Percentiles rank a stretch among this genome's conserved stretches.
These are phyloP conservation scores for Kwoniella europaea DNA, from an alignment of 768 basidiomycete species.

Conservation along the genomic window DNA sequence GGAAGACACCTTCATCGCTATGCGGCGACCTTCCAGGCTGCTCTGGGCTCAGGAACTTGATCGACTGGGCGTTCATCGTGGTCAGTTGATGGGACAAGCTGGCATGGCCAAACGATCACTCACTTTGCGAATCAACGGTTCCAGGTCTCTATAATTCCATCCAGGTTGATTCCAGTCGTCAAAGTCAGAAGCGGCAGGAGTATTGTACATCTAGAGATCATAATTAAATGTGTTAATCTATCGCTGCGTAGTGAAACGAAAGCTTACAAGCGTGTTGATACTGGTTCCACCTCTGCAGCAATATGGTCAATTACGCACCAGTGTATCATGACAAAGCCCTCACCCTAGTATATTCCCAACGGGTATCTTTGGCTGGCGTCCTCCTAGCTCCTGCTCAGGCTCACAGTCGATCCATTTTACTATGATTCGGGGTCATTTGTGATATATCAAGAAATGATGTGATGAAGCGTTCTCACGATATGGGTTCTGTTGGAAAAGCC, in stretches of 20 bases:
- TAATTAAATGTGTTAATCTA: not conserved
- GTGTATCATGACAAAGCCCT: not conserved
- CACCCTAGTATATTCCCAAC: constrained; percentile 35
- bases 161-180: constrained; percentile 39
- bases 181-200: constrained; percentile 33
- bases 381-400: constrained; percentile 17
- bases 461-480: constrained; percentile 13
- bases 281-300: constrained; percentile 26
- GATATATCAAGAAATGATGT: not conserved
- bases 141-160: constrained; percentile 27
- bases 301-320: not conserved
- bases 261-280: constrained; percentile 30
- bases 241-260: not conserved
- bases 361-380: constrained; percentile 23
- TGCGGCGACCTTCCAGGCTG: constrained; percentile 14
- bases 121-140: constrained; percentile 32
- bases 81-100: too few relatives aligned
- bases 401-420: constrained; percentile 19
- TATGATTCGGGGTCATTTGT: not conserved
- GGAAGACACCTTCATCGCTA: constrained; percentile 15
- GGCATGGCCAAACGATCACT: not conserved
- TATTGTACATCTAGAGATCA: constrained; percentile 32
- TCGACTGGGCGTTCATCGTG: not conserved
- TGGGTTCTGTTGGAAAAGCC: constrained; percentile 18
- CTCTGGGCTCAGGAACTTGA: not conserved